Evolutionary conservation across 108 stramenopile species (phyloP).

Genomic region (Discostella pseudostelligera): DNA sequence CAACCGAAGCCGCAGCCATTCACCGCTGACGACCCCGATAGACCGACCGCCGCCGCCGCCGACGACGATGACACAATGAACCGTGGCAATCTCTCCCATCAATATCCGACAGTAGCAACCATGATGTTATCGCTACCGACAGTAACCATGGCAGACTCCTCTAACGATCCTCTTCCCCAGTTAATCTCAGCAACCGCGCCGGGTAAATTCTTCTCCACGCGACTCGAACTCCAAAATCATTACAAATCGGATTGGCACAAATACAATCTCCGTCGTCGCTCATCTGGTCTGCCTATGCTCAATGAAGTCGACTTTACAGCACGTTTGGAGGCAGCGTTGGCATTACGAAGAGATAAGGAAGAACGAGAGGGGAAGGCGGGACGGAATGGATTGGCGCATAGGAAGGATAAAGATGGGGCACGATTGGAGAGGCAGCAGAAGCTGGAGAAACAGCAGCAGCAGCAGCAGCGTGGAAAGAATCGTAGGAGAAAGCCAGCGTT

Average conservation of each 20-base stretch:
- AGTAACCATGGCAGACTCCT: neutral
- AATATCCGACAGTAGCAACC: no score
- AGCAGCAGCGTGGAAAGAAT: conserved; percentile 19
- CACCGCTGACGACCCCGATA: no score
- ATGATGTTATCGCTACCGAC: conserved; percentile 4
- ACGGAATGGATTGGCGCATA: conserved; percentile 63
- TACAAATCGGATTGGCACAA: conserved; percentile 97
- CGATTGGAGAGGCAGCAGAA: conserved; percentile 4
- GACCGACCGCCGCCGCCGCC: no score
- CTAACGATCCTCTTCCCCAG: neutral
- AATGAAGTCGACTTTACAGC: conserved; percentile 69
- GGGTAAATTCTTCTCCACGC: conserved; percentile 70
- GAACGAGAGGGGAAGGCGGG: conserved; percentile 19
- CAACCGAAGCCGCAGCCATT: no score
- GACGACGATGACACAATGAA: no score
- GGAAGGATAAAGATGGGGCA: conserved; percentile 37
- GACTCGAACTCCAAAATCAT: conserved; percentile 74
- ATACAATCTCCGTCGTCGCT: conserved; percentile 95
- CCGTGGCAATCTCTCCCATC: conserved; percentile 10
- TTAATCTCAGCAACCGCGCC: conserved; percentile 87
- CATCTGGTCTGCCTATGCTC: conserved; percentile 75
- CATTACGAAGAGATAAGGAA: conserved; percentile 66
- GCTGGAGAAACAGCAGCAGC: conserved; percentile 36
- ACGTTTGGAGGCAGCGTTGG: conserved; percentile 81
- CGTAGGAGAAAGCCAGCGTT: conserved; percentile 38